Evolutionary conservation across 148 eudicot species (phyloP), one percentile per base, ranked within the genome.

Genomic region (Beta vulgaris): DNA sequence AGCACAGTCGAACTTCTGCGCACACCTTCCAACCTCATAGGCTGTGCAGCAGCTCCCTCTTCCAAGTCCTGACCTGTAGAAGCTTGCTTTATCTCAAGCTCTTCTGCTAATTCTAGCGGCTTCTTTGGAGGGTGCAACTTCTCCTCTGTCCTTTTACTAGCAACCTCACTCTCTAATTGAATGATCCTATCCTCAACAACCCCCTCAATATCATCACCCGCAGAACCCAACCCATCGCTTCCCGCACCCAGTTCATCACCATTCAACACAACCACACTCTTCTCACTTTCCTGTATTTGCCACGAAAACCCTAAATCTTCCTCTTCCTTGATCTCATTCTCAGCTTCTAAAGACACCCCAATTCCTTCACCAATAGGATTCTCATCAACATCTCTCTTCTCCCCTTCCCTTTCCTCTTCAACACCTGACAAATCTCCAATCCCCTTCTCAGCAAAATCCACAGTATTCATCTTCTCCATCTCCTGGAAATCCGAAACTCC

Each of bases 1-100:
- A 91, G 65, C 29, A 86, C 90, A 54, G 90, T 90, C 8, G 95
- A 94, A 14, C 89, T 88, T 73, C 88, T 84, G 19, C 87, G 77
- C 31, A 84, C 91, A 72, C 98, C 98, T 81, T 93, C 98, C 80
- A 93, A 92, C 85, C 89, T 88, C 98, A 93, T 91, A 19, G 98
- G 98, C 73, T 90, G 98, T 54, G 97, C 90, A 80, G 90, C 91
- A 26, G 91, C 93, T 72, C 92, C 97, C 81, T 88, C 92, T 83
- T 88, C 93, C 86, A 75, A 85, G 37, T 93, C 91, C 80, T 88
- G 68, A 59, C 90, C 94, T 14, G 88, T 90, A 48, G 87, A 91
- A 23, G 93, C 93, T 71, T 88, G 95, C 73, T 90, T 94, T 86
- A 84, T 88, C 74, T 91, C 98, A 58, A 84, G 71, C 80, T 94